Base-by-base conservation (phyloP, 116 monocot species). In the Zostera marina region DNA sequence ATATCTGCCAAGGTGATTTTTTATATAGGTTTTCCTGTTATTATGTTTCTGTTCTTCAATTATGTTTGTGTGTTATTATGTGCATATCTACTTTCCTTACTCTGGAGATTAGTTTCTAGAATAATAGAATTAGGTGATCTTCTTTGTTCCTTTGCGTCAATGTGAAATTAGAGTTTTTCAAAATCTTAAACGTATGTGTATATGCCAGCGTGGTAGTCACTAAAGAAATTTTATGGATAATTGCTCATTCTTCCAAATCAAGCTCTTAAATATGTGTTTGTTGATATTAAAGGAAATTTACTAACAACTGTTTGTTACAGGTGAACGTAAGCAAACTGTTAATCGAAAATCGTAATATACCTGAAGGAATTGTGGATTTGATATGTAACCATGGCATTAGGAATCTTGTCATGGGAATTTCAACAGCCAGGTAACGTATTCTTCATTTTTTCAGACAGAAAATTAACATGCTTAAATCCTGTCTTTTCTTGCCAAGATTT, bases 361-460 rank as follows among this genome's bases (percentile, higher is more conserved):
- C 63, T 24, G 70, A 73, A 57, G 91, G 86, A 70, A 77, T 91
- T 67, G 51, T 82, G 6, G 56, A 82, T 63, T 39, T 85, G 55
- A 70, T 85, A 17, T 41, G 42, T 43, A 68, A 53, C 13, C 53
- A 80, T 65, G 66, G 63, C 0, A 76, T 91, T 41, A 51, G 41
- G 53, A 85, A 70, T 57, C 91, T 91, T 58, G 73, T 82, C 47
- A 71, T 85, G 68, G 85, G 86, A 58, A 67, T 77, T 62, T 40
- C 65, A 62, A 63, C 77, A 22, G 72, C 79, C 42, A 82, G 57
- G 91, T 91, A 79, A 73, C 3, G 12, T 21, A 20, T 24, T 43
- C 19, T 42, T 21, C 44, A 43, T 11, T 9, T 60, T 10, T n/a
- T 44, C 44, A 10, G 8, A 11, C 13, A n/a, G 15, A 40, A 15